Evolutionary conservation across 306 rosid species (phyloP), one percentile per base, ranked within the genome.

Genomic region (Cucumis melo): DNA sequence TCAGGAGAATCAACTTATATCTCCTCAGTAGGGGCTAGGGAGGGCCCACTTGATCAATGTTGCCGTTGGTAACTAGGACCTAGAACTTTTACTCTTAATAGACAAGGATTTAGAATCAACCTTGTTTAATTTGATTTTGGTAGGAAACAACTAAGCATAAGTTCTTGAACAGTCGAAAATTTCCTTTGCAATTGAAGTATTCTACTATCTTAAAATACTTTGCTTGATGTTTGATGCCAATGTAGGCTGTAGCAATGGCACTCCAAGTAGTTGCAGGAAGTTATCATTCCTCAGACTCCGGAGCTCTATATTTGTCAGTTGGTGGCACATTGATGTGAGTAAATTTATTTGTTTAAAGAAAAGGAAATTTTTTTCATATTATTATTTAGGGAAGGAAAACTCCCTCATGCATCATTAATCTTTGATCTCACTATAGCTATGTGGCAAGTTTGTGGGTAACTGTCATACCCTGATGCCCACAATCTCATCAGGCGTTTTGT

Each of bases 251-350:
- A 34, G 77, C 98, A 59, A 88, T 89, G 98, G 70, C 78, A 56
- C 10, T 93, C 84, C 98, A 93, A 88, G 92, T 87, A 61, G 74
- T 85, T 6, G 98, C 90, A 27, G 92, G 92, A 75, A 93, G 87
- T 84, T 64, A 82, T 41, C 78, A 81, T 38, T 78, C 85, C 55
- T 80, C 92, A 75, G 72, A 58, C 7, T 50, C 83, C 62, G 91
- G 90, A 80, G 85, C 88, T 20, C 34, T 87, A 80, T 91, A 87
- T 82, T 83, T 91, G 41, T 89, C 97, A 78, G 92, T 93, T 76
- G 98, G 97, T 73, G 96, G 98, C 89, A 93, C 89, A 88, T 83
- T 93, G 73, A 62, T 89, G 98, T 93, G 82, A 93, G 98, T 90
- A 61, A 50, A 66, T 63, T 78, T 81, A 78, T 42, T 71, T 77